Percentiles rank a stretch among this genome's conserved stretches.
These are phyloP conservation scores for Phaeosphaeriaceae sp. DNA, from an alignment of 2,329 filamentous ascomycete genomes.

Conservation along the genomic window DNA sequence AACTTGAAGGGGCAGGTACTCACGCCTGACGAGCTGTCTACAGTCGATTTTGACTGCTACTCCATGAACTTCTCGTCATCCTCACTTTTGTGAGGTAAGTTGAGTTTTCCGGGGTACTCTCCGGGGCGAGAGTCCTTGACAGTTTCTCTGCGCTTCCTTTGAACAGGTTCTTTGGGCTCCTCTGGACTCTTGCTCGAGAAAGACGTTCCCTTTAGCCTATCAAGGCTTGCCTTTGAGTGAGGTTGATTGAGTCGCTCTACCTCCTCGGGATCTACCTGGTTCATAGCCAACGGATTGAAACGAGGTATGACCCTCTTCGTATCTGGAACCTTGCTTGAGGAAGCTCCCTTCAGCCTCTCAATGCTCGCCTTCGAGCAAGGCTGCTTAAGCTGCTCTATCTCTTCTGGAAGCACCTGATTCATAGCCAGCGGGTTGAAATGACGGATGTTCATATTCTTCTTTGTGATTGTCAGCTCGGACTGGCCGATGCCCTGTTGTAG, in stretches of 20 bases:
- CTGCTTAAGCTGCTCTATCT: conserved; percentile 6
- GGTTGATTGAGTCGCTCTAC: conserved; percentile 6
- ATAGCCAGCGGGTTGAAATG: conserved; percentile 33
- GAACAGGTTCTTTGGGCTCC: not conserved
- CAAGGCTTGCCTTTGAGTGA: not conserved
- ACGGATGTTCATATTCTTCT: not conserved
- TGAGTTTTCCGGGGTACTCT: too few relatives aligned
- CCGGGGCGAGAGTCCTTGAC: conserved; percentile 1
- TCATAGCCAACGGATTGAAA: conserved; percentile 30
- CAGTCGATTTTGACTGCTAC: too few relatives aligned
- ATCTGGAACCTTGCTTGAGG: too few relatives aligned
- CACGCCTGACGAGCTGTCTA: too few relatives aligned
- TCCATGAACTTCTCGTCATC: too few relatives aligned
- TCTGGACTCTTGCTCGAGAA: too few relatives aligned
- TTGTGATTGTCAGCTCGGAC: conserved; percentile 16
- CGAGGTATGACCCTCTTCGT: conserved; percentile 7
- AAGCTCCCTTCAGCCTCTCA: not conserved
- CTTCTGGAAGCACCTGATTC: conserved; percentile 11
- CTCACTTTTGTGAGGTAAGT: too few relatives aligned
- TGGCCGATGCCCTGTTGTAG: conserved; percentile 24
- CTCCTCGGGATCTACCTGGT: conserved; percentile 10
- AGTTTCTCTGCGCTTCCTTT: not conserved
- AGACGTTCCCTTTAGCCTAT: not conserved
- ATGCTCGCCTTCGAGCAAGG: not conserved
- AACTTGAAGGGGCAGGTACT: too few relatives aligned